Conservation (phyloP, 805 yeast species). For the Candida dajiaensis region DNA sequence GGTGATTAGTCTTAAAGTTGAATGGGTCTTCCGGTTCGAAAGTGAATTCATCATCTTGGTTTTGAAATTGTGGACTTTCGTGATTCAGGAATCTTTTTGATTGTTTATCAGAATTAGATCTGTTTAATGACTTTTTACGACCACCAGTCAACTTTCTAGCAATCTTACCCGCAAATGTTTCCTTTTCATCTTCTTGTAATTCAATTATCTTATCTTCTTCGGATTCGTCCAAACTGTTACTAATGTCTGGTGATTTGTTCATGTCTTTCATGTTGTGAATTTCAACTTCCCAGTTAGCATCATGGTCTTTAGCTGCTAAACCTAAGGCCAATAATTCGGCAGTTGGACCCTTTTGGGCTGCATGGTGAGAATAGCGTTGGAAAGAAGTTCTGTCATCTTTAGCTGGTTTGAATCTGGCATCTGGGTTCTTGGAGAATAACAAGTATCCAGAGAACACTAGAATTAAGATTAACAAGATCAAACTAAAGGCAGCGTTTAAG, state of each 20-base stretch:
- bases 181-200: conserved; percentile 29
- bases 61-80: not conserved
- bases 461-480: conserved; percentile 64
- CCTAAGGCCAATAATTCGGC: conserved; percentile 70
- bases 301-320: conserved; percentile 75
- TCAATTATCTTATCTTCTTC: conserved; percentile 24
- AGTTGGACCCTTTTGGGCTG: conserved; percentile 27
- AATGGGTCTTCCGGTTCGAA: not conserved
- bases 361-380: conserved; percentile 41
- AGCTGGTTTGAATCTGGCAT: conserved; percentile 82
- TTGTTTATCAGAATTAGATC: conserved; percentile 10
- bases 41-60: conserved; percentile 7
- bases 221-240: conserved; percentile 12
- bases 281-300: conserved; percentile 66
- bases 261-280: conserved; percentile 19
- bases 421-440: conserved; percentile 76
- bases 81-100: conserved; percentile 8
- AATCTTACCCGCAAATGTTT: conserved; percentile 37
- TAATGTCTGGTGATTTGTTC: conserved; percentile 8
- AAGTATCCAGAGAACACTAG: conserved; percentile 60
- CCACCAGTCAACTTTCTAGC: conserved; percentile 37
- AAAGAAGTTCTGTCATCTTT: conserved; percentile 90
- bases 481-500: conserved; percentile 82
- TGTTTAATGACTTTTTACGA: conserved; percentile 14
- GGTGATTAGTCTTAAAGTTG: conserved; percentile 6